phyloP scores from a whole-genome alignment of 2,329 filamentous ascomycete species.

The Metarhizium brunneum region DNA sequence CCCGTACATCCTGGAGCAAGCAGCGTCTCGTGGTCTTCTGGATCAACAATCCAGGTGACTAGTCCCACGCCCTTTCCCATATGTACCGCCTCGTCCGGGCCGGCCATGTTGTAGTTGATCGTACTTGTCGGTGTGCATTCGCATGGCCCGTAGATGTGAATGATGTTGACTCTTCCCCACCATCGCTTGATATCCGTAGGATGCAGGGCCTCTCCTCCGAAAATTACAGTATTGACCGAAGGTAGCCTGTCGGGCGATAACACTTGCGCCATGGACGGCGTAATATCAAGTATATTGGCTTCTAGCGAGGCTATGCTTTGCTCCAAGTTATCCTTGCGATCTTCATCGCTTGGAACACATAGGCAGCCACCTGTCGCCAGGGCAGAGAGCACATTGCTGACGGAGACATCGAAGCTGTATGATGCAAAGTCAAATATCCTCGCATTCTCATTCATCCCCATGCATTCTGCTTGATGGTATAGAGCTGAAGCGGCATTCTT shows the following conservation, averaged over 20 bases:
- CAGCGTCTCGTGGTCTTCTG: slow-evolving; percentile 9
- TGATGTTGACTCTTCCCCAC: background rate
- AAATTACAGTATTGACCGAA: background rate
- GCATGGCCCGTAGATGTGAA: slow-evolving; percentile 4
- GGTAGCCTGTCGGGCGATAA: background rate
- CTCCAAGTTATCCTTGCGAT: slow-evolving; percentile 1
- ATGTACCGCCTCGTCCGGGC: background rate
- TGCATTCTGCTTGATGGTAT: background rate
- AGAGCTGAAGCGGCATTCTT: slow-evolving; percentile 3
- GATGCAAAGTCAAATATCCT: slow-evolving; percentile 8
- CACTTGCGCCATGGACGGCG: slow-evolving; percentile 3
- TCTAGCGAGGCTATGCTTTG: background rate
- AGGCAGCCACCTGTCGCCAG: slow-evolving; percentile 7
- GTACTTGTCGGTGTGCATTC: slow-evolving; percentile 1
- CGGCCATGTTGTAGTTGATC: background rate
- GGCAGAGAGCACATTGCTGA: slow-evolving; percentile 3
- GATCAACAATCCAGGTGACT: slow-evolving; percentile 15
- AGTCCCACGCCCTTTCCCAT: slow-evolving; percentile 5
- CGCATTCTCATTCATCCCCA: background rate
- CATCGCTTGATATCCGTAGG: background rate
- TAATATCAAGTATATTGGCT: background rate
- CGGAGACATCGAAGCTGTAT: slow-evolving; percentile 7
- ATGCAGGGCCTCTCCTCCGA: background rate
- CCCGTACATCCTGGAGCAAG: slow-evolving; percentile 15
- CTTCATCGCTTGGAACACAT: slow-evolving; percentile 1